Evolutionary conservation across 2,329 filamentous ascomycete species (phyloP).

Genomic region (Laburnicola sp.): DNA sequence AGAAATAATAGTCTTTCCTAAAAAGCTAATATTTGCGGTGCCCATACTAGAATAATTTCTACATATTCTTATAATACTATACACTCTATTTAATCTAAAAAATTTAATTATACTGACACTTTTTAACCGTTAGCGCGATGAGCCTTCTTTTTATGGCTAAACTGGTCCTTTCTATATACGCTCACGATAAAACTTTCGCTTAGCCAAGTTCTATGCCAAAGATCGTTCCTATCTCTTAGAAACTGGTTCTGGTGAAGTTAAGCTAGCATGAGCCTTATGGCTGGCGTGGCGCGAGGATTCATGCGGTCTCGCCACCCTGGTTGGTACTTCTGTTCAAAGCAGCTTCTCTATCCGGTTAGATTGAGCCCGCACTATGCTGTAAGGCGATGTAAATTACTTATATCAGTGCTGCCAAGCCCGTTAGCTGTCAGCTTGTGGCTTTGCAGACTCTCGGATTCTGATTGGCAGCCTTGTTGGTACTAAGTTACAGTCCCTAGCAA

Average conservation of each 20-base stretch:
- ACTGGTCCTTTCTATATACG: slow-evolving; percentile 5
- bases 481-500: too few species aligned
- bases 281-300: slow-evolving; percentile 11
- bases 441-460: slow-evolving; percentile 5
- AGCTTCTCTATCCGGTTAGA: slow-evolving; percentile 11
- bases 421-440: slow-evolving; percentile 8
- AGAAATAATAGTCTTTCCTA: slow-evolving; percentile 3
- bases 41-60: slow-evolving; percentile 9
- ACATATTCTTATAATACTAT: slow-evolving; percentile 3
- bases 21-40: slow-evolving; percentile 3
- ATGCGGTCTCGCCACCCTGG: slow-evolving; percentile 10
- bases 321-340: slow-evolving; percentile 12
- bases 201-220: neutral
- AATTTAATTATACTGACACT: neutral
- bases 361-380: neutral
- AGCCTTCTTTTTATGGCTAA: slow-evolving; percentile 6
- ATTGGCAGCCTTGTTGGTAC: neutral
- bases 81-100: slow-evolving; percentile 2
- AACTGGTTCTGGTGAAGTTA: slow-evolving; percentile 1
- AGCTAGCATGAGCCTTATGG: slow-evolving; percentile 5
- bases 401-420: slow-evolving; percentile 2
- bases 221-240: slow-evolving; percentile 2
- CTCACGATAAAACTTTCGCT: slow-evolving; percentile 3
- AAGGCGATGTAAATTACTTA: slow-evolving; percentile 2
- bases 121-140: neutral